A percentile compares a stretch with the other conserved stretches of the same genome.
Evolutionary conservation across 495 filamentous ascomycete genomes (phyloP).

Genomic region (Hypomontagnella monticulosa): DNA sequence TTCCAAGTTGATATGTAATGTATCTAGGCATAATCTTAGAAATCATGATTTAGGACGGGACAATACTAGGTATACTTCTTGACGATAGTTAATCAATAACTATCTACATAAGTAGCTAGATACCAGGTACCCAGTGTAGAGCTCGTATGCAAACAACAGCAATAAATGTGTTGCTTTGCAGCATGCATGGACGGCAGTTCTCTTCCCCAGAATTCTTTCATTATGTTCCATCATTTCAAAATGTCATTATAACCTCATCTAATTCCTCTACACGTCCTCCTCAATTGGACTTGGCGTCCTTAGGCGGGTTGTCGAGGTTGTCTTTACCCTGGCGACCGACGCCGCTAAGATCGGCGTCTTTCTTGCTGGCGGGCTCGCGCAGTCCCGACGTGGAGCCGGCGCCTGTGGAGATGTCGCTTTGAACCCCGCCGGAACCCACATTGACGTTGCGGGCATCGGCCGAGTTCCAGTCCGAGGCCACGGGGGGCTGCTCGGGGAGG

Average conservation of each 20-base stretch:
- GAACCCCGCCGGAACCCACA: conserved; percentile 68
- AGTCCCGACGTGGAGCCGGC: conserved; percentile 63
- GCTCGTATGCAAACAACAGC: conserved; percentile 2
- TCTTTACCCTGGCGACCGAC: conserved; percentile 68
- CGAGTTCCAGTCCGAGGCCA: conserved; percentile 76
- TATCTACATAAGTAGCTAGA: neutral
- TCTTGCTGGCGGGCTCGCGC: conserved; percentile 69
- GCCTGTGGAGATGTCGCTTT: conserved; percentile 63
- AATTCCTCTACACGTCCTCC: neutral
- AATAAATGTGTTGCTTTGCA: neutral
- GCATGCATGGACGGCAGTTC: conserved; percentile 8
- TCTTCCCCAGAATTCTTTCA: neutral
- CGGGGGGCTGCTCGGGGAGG: conserved; percentile 79
- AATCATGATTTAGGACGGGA: neutral
- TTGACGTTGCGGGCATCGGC: conserved; percentile 72
- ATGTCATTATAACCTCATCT: neutral
- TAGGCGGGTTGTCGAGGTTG: conserved; percentile 58
- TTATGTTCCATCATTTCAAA: neutral
- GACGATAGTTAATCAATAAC: conserved; percentile 13
- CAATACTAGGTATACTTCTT: neutral
- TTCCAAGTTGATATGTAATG: no score
- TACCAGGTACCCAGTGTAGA: neutral
- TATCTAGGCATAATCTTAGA: no score
- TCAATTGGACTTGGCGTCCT: conserved; percentile 58
- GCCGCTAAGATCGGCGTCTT: conserved; percentile 56